phyloP scores from a whole-genome alignment of 2,329 filamentous ascomycete species.

The Pseudocercospora crystallina region DNA sequence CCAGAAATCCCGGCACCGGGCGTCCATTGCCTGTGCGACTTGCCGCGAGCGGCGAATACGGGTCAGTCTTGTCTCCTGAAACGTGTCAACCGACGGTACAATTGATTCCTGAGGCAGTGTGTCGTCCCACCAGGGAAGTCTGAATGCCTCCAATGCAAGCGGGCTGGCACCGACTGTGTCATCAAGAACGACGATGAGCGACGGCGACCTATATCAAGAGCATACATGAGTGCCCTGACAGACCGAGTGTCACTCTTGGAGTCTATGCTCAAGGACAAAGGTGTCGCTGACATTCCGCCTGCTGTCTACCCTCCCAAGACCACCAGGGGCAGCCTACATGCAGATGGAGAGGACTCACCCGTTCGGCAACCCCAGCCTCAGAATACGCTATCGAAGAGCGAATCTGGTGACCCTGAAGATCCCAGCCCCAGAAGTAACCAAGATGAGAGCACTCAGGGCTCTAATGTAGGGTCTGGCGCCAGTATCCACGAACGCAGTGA shows the following conservation, averaged over 20 bases:
- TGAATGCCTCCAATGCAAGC: slow-evolving; percentile 27
- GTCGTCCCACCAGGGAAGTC: slow-evolving; percentile 25
- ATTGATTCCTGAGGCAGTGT: slow-evolving; percentile 13
- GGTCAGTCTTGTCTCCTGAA: slow-evolving; percentile 5
- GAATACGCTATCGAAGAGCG: neutral
- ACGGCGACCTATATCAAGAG: slow-evolving; percentile 25
- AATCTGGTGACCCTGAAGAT: slow-evolving; percentile 10
- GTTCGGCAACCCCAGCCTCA: slow-evolving; percentile 7
- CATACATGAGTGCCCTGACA: slow-evolving; percentile 29
- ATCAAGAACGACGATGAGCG: slow-evolving; percentile 31
- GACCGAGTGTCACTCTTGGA: slow-evolving; percentile 27
- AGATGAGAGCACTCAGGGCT: slow-evolving; percentile 16
- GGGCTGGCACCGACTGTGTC: slow-evolving; percentile 24
- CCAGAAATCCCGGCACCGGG: slow-evolving; percentile 24
- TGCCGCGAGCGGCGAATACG: slow-evolving; percentile 28
- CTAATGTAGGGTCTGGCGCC: slow-evolving; percentile 12
- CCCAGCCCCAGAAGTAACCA: slow-evolving; percentile 18
- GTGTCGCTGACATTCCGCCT: slow-evolving; percentile 19
- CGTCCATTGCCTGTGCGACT: slow-evolving; percentile 23
- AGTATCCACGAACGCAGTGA: slow-evolving; percentile 16
- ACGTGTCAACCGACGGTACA: neutral
- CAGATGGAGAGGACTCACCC: slow-evolving; percentile 25
- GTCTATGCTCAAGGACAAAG: slow-evolving; percentile 26
- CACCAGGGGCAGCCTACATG: slow-evolving; percentile 21
- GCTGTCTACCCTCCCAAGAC: slow-evolving; percentile 29